Evolutionary conservation across 257 asterid species (phyloP), one percentile per base, ranked within the genome.

Genomic region (Gardenia jasminoides): DNA sequence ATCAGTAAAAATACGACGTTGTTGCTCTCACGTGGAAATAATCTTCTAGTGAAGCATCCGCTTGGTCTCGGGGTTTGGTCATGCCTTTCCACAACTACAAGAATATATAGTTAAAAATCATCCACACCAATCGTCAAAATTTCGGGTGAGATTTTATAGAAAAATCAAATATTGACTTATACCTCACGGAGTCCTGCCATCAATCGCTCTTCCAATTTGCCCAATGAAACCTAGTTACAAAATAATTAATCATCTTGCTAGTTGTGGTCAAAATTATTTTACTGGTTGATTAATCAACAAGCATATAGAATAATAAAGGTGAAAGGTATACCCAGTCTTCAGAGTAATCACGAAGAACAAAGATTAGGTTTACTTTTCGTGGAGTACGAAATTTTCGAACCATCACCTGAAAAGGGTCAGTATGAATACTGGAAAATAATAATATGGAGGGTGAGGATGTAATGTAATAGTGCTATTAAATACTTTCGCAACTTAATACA

Each of bases 401-500:
- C 76, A 72, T 72, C 8, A 50, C 76, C 76, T 72, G 19, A 31
- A n/a, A n/a, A n/a, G n/a, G n/a, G n/a, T n/a, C n/a, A n/a, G n/a
- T n/a, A n/a, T n/a, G n/a, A n/a, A n/a, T n/a, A n/a, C n/a, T n/a
- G 43, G 28, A 17, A 3, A 2, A 50, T 6, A 7, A 72, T 56
- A 19, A 8, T 7, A 9, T 2, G 22, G 0, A 20, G 61, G n/a
- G n/a, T n/a, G n/a, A n/a, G 4, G n/a, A 6, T 54, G n/a, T 3
- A 54, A n/a, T n/a, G n/a, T n/a, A n/a, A n/a, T n/a, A n/a, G n/a
- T 17, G 19, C 17, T 52, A 15, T 0, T n/a, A n/a, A n/a, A n/a
- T n/a, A n/a, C n/a, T n/a, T n/a, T n/a, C n/a, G n/a, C n/a, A n/a
- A n/a, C n/a, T n/a, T n/a, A n/a, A n/a, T n/a, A n/a, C n/a, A n/a